Evolutionary conservation across 345 rosid genomes (phyloP), one percentile per base, ranked within the genome.

Genomic region (Arabidopsis suecica): DNA sequence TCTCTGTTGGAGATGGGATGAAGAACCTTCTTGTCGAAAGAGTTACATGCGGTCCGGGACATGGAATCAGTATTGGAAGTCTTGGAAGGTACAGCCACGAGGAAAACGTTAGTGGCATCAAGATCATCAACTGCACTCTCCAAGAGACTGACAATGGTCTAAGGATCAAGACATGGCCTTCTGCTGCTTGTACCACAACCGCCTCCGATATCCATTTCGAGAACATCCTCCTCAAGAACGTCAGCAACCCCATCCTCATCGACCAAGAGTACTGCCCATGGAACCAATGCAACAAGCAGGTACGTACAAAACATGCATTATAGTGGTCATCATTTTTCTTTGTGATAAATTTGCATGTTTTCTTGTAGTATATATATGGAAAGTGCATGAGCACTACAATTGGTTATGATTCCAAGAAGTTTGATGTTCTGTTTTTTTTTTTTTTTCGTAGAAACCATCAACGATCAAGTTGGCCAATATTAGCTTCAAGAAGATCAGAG

Each of bases 41-140:
- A 56, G 83, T 90, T 6, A 65, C 60, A 0, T 92, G 97, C 23
- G 96, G 96, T 60, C 94, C 96, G 0, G 97, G 97, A 32, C 96
- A 92, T 58, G 97, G 78, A 18, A 49, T 75, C 34, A 75, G 78
- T 59, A 40, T 75, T 18, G 96, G 94, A 9, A 92, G 97, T 82
- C 89, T 90, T 3, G 97, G 97, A 37, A 85, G 79, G 76, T 84
- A 84, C 73, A 53, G 55, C 0, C 72, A 86, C 23, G 96, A 90
- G 80, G 32, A 79, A 36, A 82, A 87, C 36, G 96, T 92, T 23
- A 81, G 18, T n/a, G 85, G 86, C 9, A 73, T 90, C 38, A 14
- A 44, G 7, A 82, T 90, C 42, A 61, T 41, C 6, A 82, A 90
- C 51, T 81, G 91, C 80, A 88, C 92, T 1, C 38, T 92, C 58